These are phyloP conservation scores for Digitaria exilis DNA, from an alignment of 202 grass and related monocot species.

Conservation along the genomic window DNA sequence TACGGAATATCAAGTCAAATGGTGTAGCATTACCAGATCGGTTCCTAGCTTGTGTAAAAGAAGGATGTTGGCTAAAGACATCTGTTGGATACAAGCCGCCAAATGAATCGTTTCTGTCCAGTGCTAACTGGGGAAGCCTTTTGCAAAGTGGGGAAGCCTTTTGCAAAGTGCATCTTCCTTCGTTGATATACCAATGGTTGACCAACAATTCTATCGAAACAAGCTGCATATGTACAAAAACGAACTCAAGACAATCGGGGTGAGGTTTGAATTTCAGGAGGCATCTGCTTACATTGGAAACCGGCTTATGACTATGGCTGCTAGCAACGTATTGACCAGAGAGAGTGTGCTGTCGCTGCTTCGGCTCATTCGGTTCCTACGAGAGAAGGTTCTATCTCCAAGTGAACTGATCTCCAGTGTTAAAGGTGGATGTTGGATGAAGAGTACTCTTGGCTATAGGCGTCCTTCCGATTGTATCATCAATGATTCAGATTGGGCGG, in stretches of 20 bases:
- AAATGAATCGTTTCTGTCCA: slow-evolving; percentile 59
- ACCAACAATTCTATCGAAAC: slow-evolving; percentile 52
- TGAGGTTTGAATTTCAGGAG: slow-evolving; percentile 62
- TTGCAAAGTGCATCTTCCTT: slow-evolving; percentile 54
- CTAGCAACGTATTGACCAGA: slow-evolving; percentile 40
- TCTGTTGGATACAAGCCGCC: slow-evolving; percentile 65
- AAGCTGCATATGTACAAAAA: slow-evolving; percentile 44
- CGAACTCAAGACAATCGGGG: slow-evolving; percentile 57
- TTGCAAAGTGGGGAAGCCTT: slow-evolving; percentile 62
- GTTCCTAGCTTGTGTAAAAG: slow-evolving; percentile 54
- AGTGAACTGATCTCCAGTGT: slow-evolving; percentile 43
- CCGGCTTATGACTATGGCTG: slow-evolving; percentile 50
- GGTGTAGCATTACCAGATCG: slow-evolving; percentile 13
- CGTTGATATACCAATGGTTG: slow-evolving; percentile 79
- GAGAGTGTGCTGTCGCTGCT: slow-evolving; percentile 56
- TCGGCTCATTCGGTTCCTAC: slow-evolving; percentile 60
- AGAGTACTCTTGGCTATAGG: slow-evolving; percentile 47
- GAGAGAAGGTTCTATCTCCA: slow-evolving; percentile 45
- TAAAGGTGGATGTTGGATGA: slow-evolving; percentile 57
- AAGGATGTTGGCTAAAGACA: slow-evolving; percentile 69
- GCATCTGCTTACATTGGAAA: slow-evolving; percentile 55
- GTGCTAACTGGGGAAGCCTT: slow-evolving; percentile 51
- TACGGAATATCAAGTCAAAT: slow-evolving; percentile 28
- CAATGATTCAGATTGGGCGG: slow-evolving; percentile 47
- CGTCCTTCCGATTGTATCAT: slow-evolving; percentile 51